Base-by-base conservation (phyloP, 2,329 filamentous ascomycete species). In the Curvularia sp. region DNA sequence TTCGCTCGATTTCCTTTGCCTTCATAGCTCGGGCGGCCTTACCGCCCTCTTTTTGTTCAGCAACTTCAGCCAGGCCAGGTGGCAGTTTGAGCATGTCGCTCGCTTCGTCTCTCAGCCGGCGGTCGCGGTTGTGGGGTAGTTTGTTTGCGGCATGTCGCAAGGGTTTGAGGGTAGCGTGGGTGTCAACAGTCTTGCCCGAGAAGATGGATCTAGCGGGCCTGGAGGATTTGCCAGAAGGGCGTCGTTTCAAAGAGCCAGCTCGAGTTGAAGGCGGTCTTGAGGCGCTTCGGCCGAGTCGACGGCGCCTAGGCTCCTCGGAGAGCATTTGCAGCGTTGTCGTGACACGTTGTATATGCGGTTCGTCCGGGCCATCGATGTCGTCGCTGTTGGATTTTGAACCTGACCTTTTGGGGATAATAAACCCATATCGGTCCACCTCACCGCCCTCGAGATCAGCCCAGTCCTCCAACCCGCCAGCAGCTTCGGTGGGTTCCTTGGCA, bases 391-490 rank as follows among this genome's bases (percentile, higher is more conserved):
- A 73, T 24, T 73, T 68, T 4, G 79, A 78, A 8, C 68, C 60
- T 13, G 64, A 61, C 57, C 76, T 79, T 43, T 72, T 77, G 4
- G 80, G 79, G 13, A 83, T 72, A 60, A 89, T 89, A 75, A 89
- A 89, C 9, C 87, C 87, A 70, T 89, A 89, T 58, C 87, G 81
- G 71, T 89, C 87, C 3, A 89, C 85, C 61, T 88, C 83, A 13
- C 78, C 83, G 5, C 80, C 84, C 18, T 83, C 79, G 10, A 89
- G 76, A 71, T 88, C 82, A 59, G 85, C 81, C 86, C 86, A 89
- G 64, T 89, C 86, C 63, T 89, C 87, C 49, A 88, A 82, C 2
- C 87, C 87, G 7, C 87, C 87, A 22, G 86, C 86, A 31, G 84
- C 74, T 73, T 89, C 87, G 49, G 80, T 78, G 10, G 82, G 78